Percentiles rank a stretch among this genome's conserved stretches.
Evolutionary conservation across 306 rosid species (phyloP).

Genomic region (Cajanus cajan): DNA sequence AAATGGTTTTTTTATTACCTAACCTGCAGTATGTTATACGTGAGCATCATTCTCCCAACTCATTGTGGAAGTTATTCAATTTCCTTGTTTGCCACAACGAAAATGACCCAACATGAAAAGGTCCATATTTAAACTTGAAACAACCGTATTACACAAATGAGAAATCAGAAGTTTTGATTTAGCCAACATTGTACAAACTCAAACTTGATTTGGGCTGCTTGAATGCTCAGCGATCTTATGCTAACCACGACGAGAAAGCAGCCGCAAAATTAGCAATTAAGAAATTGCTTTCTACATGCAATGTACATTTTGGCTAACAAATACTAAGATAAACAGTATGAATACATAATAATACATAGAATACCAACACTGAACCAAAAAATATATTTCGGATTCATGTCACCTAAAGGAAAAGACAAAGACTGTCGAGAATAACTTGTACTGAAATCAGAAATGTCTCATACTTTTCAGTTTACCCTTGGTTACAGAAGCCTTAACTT

Average conservation of each 20-base stretch:
- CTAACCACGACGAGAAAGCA: not conserved
- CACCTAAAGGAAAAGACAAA: conserved; percentile 7
- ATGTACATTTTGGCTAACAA: conserved; percentile 19
- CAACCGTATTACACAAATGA: not conserved
- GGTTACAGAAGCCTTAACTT: conserved; percentile 47
- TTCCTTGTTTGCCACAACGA: not conserved
- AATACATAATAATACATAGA: not conserved
- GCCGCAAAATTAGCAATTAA: conserved; percentile 15
- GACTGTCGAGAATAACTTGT: not conserved
- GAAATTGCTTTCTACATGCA: conserved; percentile 3
- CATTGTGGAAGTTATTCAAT: not conserved
- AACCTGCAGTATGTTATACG: not conserved
- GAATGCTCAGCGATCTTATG: not conserved
- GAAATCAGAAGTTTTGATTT: not conserved
- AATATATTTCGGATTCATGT: conserved; percentile 22
- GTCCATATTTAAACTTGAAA: not conserved
- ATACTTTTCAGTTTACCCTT: conserved; percentile 54
- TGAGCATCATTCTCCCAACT: not conserved
- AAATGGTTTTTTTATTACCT: not conserved
- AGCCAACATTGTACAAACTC: not conserved
- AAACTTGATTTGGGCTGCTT: not conserved
- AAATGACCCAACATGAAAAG: not conserved
- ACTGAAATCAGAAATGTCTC: conserved; percentile 33
- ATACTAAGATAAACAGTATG: not conserved
- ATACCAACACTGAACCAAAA: not conserved